A percentile compares a stretch with the other conserved stretches of the same genome.
Conservation (phyloP, 2,329 filamentous ascomycete species). For the Talaromyces funiculosus region DNA sequence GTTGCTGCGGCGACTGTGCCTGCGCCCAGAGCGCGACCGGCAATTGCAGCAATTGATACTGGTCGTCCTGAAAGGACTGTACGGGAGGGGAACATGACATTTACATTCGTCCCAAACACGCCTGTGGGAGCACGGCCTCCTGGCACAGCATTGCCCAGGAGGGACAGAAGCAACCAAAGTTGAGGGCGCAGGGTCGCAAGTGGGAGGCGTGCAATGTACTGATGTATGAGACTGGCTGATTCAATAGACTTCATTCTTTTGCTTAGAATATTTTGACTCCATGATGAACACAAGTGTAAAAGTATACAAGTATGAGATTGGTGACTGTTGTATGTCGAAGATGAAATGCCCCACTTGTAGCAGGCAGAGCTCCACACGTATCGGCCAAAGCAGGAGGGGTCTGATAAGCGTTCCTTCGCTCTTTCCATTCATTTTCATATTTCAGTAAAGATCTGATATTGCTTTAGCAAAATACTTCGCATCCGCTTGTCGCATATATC, state of each 20-base stretch:
- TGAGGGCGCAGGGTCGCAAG: background rate
- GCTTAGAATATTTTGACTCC: background rate
- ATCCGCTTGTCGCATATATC: background rate
- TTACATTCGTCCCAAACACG: background rate
- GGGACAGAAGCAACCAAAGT: background rate
- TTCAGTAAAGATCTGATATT: background rate
- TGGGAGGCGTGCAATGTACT: background rate
- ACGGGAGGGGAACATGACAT: background rate
- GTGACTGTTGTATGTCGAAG: background rate
- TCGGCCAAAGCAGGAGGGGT: slow-evolving; percentile 2
- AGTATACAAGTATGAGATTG: background rate
- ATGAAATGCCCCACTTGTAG: background rate
- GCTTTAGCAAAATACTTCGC: background rate
- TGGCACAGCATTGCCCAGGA: background rate
- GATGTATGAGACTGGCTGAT: background rate
- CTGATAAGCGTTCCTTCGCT: background rate
- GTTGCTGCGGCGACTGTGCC: background rate
- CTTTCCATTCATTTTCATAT: background rate
- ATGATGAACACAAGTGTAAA: background rate
- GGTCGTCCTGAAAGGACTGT: background rate
- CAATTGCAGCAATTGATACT: background rate
- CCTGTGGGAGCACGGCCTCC: background rate
- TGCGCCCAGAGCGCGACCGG: background rate
- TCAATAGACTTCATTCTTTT: background rate
- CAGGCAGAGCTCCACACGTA: background rate